phyloP scores from a whole-genome alignment of 1,284 basidiomycete genomes.

The Volvariella volvacea region DNA sequence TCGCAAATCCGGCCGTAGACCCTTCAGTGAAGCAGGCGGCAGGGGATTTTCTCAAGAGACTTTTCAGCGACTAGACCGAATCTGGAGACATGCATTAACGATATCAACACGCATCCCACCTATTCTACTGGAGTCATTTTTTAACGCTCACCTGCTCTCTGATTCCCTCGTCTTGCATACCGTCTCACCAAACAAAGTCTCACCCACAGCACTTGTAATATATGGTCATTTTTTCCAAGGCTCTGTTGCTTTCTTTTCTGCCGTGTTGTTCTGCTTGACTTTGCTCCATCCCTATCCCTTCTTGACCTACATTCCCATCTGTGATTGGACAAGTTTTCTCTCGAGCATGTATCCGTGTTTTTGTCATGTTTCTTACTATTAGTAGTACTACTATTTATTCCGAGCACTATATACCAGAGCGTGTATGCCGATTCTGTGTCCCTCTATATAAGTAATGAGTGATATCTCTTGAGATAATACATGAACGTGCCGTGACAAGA shows the following conservation, averaged over 20 bases:
- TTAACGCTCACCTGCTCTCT: background rate
- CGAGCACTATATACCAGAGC: too few relatives aligned
- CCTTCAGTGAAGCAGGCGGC: conserved; percentile 56
- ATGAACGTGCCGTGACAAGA: too few relatives aligned
- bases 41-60: conserved; percentile 59
- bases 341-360: too few relatives aligned
- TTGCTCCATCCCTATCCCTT: background rate
- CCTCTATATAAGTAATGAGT: too few relatives aligned
- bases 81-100: conserved; percentile 8
- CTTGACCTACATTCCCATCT: background rate
- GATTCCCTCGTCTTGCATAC: background rate
- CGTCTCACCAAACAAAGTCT: background rate
- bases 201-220: background rate
- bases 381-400: too few relatives aligned
- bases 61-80: conserved; percentile 26
- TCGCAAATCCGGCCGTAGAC: conserved; percentile 48
- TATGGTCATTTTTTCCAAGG: background rate
- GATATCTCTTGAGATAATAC: too few relatives aligned
- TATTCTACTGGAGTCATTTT: conserved; percentile 1
- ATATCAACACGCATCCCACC: conserved; percentile 1
- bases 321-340: too few relatives aligned
- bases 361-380: too few relatives aligned
- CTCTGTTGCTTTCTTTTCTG: background rate
- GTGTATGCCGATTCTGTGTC: too few relatives aligned
- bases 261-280: background rate